Conservation (phyloP, 2,329 filamentous ascomycete genomes). For the Neopestalotiopsis clavispora region DNA sequence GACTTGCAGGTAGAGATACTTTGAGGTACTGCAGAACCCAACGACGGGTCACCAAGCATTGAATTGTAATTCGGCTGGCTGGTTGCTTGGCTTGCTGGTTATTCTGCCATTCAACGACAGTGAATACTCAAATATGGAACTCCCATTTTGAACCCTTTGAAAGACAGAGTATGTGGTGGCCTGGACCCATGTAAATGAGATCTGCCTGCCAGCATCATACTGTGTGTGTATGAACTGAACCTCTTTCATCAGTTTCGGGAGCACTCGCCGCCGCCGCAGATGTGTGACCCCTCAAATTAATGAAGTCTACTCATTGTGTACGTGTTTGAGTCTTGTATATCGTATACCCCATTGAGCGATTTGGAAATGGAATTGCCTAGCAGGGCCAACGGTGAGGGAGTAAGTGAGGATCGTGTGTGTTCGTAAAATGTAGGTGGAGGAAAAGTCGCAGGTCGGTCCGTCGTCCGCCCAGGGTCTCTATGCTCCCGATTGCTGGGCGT, state of each 20-base stretch:
- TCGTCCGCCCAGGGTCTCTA: background rate
- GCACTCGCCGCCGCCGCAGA: constrained; percentile 13
- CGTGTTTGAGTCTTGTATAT: background rate
- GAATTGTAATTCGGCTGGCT: background rate
- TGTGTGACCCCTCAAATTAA: constrained; percentile 14
- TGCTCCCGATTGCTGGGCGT: background rate
- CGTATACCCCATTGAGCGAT: constrained; percentile 8
- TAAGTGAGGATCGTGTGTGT: background rate
- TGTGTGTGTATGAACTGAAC: background rate
- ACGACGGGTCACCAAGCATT: background rate
- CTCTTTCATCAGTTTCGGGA: constrained; percentile 13
- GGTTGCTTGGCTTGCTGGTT: background rate
- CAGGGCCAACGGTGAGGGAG: background rate
- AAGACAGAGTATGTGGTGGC: background rate
- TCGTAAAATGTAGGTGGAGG: constrained; percentile 3
- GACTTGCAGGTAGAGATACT: constrained; percentile 17
- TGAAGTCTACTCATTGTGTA: background rate
- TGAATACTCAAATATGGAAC: background rate
- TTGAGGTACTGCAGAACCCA: constrained; percentile 7
- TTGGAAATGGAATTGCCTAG: background rate
- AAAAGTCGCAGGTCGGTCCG: constrained; percentile 1
- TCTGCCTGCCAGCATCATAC: constrained; percentile 11
- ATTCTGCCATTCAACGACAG: background rate
- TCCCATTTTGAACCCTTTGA: constrained; percentile 7
- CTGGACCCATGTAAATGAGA: constrained; percentile 9